Evolutionary conservation across 176 grass and related monocot species (phyloP), one percentile per base, ranked within the genome.

Genomic region (Avena atlantica): DNA sequence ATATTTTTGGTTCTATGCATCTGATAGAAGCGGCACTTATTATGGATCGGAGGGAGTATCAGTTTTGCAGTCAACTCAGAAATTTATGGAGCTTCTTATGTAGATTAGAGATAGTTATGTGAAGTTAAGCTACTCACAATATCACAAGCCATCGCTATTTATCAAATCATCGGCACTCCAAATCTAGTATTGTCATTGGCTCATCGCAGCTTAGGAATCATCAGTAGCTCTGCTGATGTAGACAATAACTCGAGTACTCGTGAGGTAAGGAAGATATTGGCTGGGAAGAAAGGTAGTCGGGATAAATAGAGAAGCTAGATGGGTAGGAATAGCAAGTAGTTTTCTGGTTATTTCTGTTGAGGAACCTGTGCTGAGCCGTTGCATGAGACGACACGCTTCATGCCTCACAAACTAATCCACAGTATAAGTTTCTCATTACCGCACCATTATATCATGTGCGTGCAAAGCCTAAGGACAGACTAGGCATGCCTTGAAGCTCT

Each of bases 1-100:
- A 23, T 85, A 47, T 49, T 80, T 49, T 80, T 86, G 2, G 36
- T 31, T 80, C 0, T 70, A 70, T 79, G 15, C 52, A 12, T 66
- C 52, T 70, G 14, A 25, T 66, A 19, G 1, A 56, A 56, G 15
- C 15, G 31, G 31, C 31, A 34, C 31, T 34, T 34, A 34, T 34
- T 34, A 34, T 34, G 31, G 31, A 34, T 34, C 31, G 31, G 31
- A 34, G 31, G 31, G 31, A 34, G 31, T 66, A 50, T 78, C 36
- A 56, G 48, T 70, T 70, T 70, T 42, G 11, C 49, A 34, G 24
- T 68, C 62, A 68, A 61, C 4, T 63, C 44, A 52, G 16, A 76
- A 65, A 15, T 63, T 61, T 16, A 9, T 76, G 25, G 21, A n/a
- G 19, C 12, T 19, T 34, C 31, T 34, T 34, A 34, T 34, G 31